A percentile compares a stretch with the other conserved stretches of the same genome.
Conservation (phyloP, 2,329 filamentous ascomycete species). For the Tothia fuscella region DNA sequence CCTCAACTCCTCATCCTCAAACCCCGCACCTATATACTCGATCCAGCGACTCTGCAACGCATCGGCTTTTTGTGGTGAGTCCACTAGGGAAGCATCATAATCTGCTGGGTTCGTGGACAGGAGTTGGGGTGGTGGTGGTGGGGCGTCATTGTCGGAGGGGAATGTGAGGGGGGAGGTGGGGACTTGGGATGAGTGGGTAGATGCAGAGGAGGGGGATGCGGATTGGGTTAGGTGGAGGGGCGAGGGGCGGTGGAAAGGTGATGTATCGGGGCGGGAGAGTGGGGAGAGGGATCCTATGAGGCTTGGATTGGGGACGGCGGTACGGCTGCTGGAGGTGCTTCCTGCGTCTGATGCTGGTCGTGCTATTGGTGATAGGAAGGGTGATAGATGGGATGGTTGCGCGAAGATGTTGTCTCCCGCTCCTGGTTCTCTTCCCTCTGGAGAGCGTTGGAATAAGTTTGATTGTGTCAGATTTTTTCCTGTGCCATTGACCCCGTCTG, state of each 20-base stretch:
- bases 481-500: not conserved
- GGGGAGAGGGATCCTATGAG: slow-evolving; percentile 5
- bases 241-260: slow-evolving; percentile 11
- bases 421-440: slow-evolving; percentile 10
- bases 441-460: slow-evolving; percentile 1
- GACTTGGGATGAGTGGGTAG: slow-evolving; percentile 32
- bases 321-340: slow-evolving; percentile 24
- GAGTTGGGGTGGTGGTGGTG: slow-evolving; percentile 1
- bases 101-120: slow-evolving; percentile 6
- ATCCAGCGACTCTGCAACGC: slow-evolving; percentile 65
- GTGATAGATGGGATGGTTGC: slow-evolving; percentile 3
- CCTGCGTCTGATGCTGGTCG: slow-evolving; percentile 16
- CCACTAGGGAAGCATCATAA: slow-evolving; percentile 38
- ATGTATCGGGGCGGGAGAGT: slow-evolving; percentile 10
- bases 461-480: not conserved
- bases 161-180: not conserved
- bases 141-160: not conserved
- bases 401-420: not conserved
- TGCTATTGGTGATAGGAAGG: slow-evolving; percentile 10
- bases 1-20: slow-evolving; percentile 42
- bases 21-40: slow-evolving; percentile 24
- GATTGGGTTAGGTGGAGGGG: slow-evolving; percentile 39
- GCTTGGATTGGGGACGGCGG: slow-evolving; percentile 23
- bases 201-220: slow-evolving; percentile 38
- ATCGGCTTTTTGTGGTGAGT: slow-evolving; percentile 67